phyloP scores from a whole-genome alignment of 2,329 filamentous ascomycete genomes.

The Trichoderma harzianum region DNA sequence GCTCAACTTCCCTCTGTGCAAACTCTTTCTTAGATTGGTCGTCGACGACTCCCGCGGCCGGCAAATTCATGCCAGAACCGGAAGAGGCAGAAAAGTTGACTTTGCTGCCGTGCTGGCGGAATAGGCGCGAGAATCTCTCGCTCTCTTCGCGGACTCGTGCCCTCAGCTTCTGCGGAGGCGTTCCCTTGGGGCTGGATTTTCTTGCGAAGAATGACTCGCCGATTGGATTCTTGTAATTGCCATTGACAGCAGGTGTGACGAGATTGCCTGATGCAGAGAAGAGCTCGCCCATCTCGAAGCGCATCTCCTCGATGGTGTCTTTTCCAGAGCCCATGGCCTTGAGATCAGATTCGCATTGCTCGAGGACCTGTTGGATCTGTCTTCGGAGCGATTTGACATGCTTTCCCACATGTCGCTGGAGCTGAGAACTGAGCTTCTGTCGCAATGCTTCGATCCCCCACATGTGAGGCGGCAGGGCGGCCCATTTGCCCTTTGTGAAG shows the following conservation, averaged over 20 bases:
- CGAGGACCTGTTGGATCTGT: conserved; percentile 49
- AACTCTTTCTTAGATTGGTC: conserved; percentile 46
- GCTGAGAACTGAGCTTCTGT: conserved; percentile 47
- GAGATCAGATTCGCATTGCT: conserved; percentile 48
- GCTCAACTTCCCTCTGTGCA: conserved; percentile 47
- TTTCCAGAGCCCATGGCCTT: conserved; percentile 49
- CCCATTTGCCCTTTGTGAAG: conserved; percentile 49
- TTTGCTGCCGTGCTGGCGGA: conserved; percentile 49
- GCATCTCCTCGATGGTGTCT: conserved; percentile 52
- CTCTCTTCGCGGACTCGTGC: conserved; percentile 51
- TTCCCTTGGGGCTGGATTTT: conserved; percentile 47
- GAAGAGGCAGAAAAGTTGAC: conserved; percentile 39
- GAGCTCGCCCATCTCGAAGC: conserved; percentile 51
- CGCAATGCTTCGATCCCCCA: conserved; percentile 46
- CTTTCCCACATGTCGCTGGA: conserved; percentile 51
- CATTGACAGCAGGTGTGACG: conserved; percentile 52
- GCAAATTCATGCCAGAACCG: conserved; percentile 26
- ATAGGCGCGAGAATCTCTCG: conserved; percentile 46
- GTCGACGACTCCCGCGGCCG: conserved; percentile 31
- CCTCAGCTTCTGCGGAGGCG: conserved; percentile 49
- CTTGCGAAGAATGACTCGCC: conserved; percentile 50
- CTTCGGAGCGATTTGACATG: conserved; percentile 49
- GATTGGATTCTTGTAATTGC: conserved; percentile 54
- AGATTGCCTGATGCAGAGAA: conserved; percentile 52
- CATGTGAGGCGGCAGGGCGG: conserved; percentile 44